A percentile compares a stretch with the other conserved stretches of the same genome.
Conservation (phyloP, 2,329 filamentous ascomycete species). For the Colletotrichum orchidophilum region DNA sequence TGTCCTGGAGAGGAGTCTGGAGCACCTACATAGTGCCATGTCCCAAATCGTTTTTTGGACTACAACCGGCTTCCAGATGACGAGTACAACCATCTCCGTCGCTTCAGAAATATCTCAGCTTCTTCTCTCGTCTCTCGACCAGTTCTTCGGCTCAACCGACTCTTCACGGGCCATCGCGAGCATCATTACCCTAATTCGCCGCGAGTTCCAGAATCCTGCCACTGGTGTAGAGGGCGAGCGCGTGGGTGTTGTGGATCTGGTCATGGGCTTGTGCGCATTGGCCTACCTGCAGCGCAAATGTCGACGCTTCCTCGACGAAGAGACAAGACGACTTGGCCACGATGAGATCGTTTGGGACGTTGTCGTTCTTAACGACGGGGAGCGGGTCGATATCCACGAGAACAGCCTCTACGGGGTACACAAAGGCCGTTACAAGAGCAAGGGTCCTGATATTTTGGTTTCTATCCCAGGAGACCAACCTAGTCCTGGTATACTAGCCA, state of each 20-base stretch:
- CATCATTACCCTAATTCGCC: constrained; percentile 70
- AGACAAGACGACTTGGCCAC: constrained; percentile 54
- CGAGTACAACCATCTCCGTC: constrained; percentile 62
- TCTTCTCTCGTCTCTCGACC: constrained; percentile 67
- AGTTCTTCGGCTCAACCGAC: constrained; percentile 75
- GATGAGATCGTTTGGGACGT: constrained; percentile 74
- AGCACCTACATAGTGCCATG: constrained; percentile 65
- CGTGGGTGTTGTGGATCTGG: constrained; percentile 68
- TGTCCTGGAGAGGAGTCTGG: constrained; percentile 65
- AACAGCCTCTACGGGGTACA: constrained; percentile 46
- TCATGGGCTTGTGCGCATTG: constrained; percentile 68
- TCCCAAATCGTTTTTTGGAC: constrained; percentile 69
- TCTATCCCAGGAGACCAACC: constrained; percentile 36
- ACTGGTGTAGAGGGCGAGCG: constrained; percentile 67
- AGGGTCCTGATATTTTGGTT: constrained; percentile 35
- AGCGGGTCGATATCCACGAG: constrained; percentile 63
- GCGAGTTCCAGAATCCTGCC: constrained; percentile 71
- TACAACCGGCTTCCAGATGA: constrained; percentile 67
- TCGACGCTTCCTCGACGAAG: constrained; percentile 59
- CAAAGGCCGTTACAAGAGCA: constrained; percentile 37
- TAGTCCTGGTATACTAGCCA: constrained; percentile 43
- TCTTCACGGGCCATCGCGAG: constrained; percentile 73
- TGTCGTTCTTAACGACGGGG: constrained; percentile 68
- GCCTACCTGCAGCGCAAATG: constrained; percentile 70
- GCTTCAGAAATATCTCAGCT: constrained; percentile 67